phyloP scores from a whole-genome alignment of 129 eudicot genomes.

The Glebionis coronaria region DNA sequence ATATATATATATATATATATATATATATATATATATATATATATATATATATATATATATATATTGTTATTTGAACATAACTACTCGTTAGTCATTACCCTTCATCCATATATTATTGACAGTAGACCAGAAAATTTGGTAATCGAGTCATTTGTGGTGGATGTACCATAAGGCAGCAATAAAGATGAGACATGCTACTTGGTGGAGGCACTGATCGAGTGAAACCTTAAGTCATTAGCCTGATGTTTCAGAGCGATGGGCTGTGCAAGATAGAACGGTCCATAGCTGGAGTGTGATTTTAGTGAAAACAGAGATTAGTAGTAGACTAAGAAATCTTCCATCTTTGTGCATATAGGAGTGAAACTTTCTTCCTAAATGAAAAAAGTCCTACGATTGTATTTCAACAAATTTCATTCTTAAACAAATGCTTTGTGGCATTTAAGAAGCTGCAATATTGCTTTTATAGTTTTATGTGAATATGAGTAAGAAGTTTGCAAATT shows the following conservation, averaged over 20 bases:
- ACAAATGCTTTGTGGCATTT: too few relatives aligned
- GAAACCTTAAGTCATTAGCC: slow-evolving; percentile 92
- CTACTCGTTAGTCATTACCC: slow-evolving; percentile 77
- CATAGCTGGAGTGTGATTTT: slow-evolving; percentile 36
- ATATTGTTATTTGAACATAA: slow-evolving; percentile 57
- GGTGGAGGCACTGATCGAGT: slow-evolving; percentile 83
- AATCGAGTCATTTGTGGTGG: slow-evolving; percentile 92
- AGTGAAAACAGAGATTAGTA: slow-evolving; percentile 16
- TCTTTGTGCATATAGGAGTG: slow-evolving; percentile 35
- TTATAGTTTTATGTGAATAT: too few relatives aligned
- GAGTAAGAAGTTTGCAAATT: too few relatives aligned
- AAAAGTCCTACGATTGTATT: slow-evolving; percentile 21
- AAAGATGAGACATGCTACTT: slow-evolving; percentile 90
- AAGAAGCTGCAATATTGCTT: too few relatives aligned
- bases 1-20: too few relatives aligned
- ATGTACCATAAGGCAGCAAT: slow-evolving; percentile 87
- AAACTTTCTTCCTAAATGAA: slow-evolving; percentile 19
- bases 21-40: too few relatives aligned
- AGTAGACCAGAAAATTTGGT: slow-evolving; percentile 88
- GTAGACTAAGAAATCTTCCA: slow-evolving; percentile 21
- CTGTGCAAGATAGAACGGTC: slow-evolving; percentile 65
- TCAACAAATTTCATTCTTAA: slow-evolving; percentile 13
- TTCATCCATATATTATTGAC: slow-evolving; percentile 80
- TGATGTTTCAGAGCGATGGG: slow-evolving; percentile 88
- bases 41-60: too few relatives aligned